phyloP scores from a whole-genome alignment of 73 alveolate genomes.

The Symbiodinium natans region DNA sequence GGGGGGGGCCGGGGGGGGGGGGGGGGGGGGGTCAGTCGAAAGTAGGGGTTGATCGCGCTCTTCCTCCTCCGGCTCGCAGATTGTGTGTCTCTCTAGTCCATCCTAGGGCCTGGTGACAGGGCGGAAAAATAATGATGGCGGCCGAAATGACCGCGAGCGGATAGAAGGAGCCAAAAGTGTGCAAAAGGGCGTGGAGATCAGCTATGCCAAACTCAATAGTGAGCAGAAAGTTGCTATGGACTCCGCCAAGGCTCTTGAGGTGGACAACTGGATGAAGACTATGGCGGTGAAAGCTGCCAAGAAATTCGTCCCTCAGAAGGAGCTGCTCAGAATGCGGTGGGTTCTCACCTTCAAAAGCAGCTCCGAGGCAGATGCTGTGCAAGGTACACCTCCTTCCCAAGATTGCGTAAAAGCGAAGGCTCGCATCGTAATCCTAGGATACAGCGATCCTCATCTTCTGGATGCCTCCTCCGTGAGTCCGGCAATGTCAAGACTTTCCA shows the following conservation, averaged over 20 bases:
- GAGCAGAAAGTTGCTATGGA: background rate
- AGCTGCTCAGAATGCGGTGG: background rate
- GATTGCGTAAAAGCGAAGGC: background rate
- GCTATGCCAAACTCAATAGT: background rate
- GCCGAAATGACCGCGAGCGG: too few relatives aligned
- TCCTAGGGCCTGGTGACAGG: too few relatives aligned
- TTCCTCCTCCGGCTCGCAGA: too few relatives aligned
- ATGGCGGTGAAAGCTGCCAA: background rate
- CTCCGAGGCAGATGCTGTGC: background rate
- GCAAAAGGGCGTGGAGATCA: constrained; percentile 21
- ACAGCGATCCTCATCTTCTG: background rate
- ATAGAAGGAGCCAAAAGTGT: constrained; percentile 25
- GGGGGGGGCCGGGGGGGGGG: too few relatives aligned
- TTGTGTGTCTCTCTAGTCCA: too few relatives aligned
- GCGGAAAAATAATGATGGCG: too few relatives aligned
- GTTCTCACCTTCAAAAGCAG: background rate
- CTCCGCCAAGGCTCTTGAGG: background rate
- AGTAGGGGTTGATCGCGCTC: too few relatives aligned
- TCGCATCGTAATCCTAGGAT: background rate
- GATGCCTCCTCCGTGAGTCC: background rate
- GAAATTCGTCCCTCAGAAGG: background rate
- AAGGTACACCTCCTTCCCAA: background rate
- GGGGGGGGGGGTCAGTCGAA: too few relatives aligned
- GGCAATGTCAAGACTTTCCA: background rate
- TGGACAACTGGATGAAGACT: background rate